Percentiles rank a stretch among this genome's conserved stretches.
phyloP scores from a whole-genome alignment of 2,329 filamentous ascomycete species.

The Teratosphaeria viscida region DNA sequence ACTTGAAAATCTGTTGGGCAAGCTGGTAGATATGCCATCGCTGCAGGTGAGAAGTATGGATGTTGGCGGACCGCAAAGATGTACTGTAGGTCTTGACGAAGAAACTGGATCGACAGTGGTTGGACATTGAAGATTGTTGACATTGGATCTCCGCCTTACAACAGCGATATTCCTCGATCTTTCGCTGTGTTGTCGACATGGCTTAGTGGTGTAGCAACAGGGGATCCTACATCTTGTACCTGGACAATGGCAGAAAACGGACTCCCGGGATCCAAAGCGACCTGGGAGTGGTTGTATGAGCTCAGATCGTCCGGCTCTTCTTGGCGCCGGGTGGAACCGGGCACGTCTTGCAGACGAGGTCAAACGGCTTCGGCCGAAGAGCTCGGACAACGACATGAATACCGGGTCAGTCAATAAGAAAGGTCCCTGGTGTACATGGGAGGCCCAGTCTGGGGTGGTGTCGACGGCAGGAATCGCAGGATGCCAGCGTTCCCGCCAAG shows the following conservation, averaged over 20 bases:
- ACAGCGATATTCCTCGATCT: conserved; percentile 1
- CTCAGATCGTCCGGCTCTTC: no score
- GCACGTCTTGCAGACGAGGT: no score
- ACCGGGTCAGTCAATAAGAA: no score
- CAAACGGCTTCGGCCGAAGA: no score
- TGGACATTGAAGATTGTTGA: neutral
- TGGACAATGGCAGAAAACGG: no score
- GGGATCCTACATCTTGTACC: neutral
- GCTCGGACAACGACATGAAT: neutral
- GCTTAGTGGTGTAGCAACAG: neutral
- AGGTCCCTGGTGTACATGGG: no score
- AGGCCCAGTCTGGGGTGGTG: no score
- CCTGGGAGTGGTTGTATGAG: no score
- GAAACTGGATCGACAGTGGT: neutral
- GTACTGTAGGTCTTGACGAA: neutral
- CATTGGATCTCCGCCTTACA: neutral
- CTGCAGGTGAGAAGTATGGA: neutral
- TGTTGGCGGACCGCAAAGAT: neutral
- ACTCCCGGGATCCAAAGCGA: no score
- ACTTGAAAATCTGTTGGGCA: neutral
- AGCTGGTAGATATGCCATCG: neutral
- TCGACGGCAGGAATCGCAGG: no score
- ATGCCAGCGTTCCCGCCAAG: no score
- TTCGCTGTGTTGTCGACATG: neutral
- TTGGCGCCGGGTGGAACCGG: no score